Percentiles rank a stretch among this genome's conserved stretches.
Evolutionary conservation across 768 basidiomycete genomes (phyloP).

Genomic region (Asterophora lycoperdoides): DNA sequence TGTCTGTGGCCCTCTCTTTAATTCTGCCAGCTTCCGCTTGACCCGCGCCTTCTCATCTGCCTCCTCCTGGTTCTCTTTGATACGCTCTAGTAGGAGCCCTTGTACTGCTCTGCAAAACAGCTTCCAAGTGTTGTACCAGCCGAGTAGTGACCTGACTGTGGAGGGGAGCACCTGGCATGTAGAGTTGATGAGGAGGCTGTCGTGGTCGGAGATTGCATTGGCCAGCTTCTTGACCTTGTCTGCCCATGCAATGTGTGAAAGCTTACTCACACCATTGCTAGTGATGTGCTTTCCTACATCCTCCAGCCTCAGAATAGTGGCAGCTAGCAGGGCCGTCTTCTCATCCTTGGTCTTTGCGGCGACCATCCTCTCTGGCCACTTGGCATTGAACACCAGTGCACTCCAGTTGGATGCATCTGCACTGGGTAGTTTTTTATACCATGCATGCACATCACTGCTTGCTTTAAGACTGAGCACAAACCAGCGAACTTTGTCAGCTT

Average conservation of each 20-base stretch:
- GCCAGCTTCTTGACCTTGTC: slow-evolving; percentile 17
- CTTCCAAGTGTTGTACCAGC: slow-evolving; percentile 13
- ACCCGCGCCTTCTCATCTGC: slow-evolving; percentile 2
- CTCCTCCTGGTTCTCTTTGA: background rate
- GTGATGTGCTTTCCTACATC: slow-evolving; percentile 16
- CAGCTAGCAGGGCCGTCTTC: slow-evolving; percentile 3
- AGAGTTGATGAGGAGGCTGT: slow-evolving; percentile 12
- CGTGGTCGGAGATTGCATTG: slow-evolving; percentile 12
- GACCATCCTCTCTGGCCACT: no score
- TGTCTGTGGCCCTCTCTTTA: background rate
- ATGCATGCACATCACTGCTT: slow-evolving; percentile 6
- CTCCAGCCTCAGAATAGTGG: slow-evolving; percentile 7
- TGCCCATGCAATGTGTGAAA: slow-evolving; percentile 21
- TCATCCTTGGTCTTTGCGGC: no score
- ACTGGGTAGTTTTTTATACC: slow-evolving; percentile 12
- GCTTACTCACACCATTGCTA: slow-evolving; percentile 15
- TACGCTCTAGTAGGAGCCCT: background rate
- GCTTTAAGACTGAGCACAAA: slow-evolving; percentile 12
- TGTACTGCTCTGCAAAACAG: slow-evolving; percentile 13
- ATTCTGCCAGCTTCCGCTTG: background rate
- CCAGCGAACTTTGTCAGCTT: slow-evolving; percentile 6
- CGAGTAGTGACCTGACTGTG: background rate
- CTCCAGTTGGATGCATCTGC: slow-evolving; percentile 9
- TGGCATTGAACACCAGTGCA: slow-evolving; percentile 12
- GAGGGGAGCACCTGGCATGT: slow-evolving; percentile 10